Evolutionary conservation across 2,329 filamentous ascomycete genomes (phyloP), one percentile per base, ranked within the genome.

Genomic region (Botrytis cinerea): DNA sequence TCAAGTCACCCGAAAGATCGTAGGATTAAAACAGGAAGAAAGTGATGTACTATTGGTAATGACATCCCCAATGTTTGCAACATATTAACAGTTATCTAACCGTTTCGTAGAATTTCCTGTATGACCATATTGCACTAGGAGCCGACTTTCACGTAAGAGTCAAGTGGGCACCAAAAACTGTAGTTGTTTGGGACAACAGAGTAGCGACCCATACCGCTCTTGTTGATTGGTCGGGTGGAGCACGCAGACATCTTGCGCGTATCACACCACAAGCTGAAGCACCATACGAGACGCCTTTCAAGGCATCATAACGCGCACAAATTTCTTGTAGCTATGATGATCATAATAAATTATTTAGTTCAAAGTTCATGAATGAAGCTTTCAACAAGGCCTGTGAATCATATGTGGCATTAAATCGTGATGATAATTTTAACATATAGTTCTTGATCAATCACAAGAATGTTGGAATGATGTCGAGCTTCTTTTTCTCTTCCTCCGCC

Each of bases 111-210:
- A 93, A 93, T 79, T 94, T 94, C 84, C 83, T 95, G 25, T 94
- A 91, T 80, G 88, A 93, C 79, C 92, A 94, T 79, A 89, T 94
- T 70, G 91, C 90, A 0, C 86, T 88, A 59, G 91, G 91, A 32
- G 89, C 91, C 68, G 92, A 94, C 79, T 89, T 94, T 81, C 92
- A 95, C 78, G 86, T 86, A 8, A 87, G 92, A 38, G 87, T 97
- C 68, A 92, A 91, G 81, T 97, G 93, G 93, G 89, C 90, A 77
- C 86, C 89, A 61, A 88, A 89, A n/a, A 95, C 92, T 0, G 93
- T 97, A 1, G 92, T 96, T 2, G 90, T 95, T 0, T 97, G 93
- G 93, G 93, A 96, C 80, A 96, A 95, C 84, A 86, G 93, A 46
- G 89, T 95, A 0, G 94, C 92, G 16, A 87, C 90, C 77, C 93